Percentiles rank a stretch among this genome's conserved stretches.
Evolutionary conservation across 1,284 basidiomycete genomes (phyloP).

Genomic region (Naganishia cerealis): DNA sequence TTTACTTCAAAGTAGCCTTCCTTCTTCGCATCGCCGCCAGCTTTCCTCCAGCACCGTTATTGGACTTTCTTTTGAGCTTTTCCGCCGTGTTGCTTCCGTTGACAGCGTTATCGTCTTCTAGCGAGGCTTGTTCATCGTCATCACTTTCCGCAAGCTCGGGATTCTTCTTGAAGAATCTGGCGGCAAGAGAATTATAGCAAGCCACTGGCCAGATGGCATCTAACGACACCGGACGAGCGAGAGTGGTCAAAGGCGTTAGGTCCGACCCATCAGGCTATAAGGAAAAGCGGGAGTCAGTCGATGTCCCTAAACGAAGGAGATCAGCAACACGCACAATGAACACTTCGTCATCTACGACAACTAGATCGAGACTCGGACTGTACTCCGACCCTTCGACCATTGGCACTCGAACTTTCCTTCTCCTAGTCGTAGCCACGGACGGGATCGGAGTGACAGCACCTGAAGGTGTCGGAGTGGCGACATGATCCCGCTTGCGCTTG

Average conservation of each 20-base stretch:
- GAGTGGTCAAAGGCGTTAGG: conserved; percentile 44
- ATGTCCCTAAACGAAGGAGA: neutral
- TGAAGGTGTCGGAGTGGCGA: conserved; percentile 2
- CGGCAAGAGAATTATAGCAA: conserved; percentile 36
- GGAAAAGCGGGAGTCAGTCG: neutral
- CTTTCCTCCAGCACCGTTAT: conserved; percentile 8
- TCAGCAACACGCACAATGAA: conserved; percentile 45
- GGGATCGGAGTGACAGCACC: conserved; percentile 4
- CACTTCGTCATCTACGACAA: conserved; percentile 50
- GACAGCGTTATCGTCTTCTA: conserved; percentile 30
- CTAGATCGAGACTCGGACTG: conserved; percentile 45
- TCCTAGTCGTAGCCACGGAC: conserved; percentile 19
- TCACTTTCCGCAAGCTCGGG: conserved; percentile 16
- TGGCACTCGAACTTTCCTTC: conserved; percentile 51
- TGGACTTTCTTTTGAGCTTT: neutral
- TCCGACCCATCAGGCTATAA: conserved; percentile 50
- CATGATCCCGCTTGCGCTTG: conserved; percentile 10
- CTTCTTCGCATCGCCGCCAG: conserved; percentile 46
- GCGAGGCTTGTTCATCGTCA: neutral
- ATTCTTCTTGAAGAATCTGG: conserved; percentile 24
- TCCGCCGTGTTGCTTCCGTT: neutral
- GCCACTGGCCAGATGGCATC: conserved; percentile 47
- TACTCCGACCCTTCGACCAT: conserved; percentile 47
- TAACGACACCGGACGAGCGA: conserved; percentile 43
- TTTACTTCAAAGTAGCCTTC: conserved; percentile 37